phyloP scores from a whole-genome alignment of 176 grass and related monocot genomes.

The Oryza longistaminata region DNA sequence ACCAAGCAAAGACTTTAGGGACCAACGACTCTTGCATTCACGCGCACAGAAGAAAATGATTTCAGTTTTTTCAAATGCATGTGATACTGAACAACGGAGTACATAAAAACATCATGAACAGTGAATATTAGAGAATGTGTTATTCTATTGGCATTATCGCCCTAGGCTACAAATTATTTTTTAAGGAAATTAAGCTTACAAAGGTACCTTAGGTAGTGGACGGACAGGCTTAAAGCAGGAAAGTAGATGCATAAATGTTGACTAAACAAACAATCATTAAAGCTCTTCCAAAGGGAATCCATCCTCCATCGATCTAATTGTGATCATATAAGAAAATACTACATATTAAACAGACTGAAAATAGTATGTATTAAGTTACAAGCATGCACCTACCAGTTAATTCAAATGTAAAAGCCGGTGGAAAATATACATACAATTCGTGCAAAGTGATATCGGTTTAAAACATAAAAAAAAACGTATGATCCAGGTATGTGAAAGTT shows the following conservation, averaged over 20 bases:
- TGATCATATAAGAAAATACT: not conserved
- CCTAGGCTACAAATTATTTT: not conserved
- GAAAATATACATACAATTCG: too few relatives aligned
- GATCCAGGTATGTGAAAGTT: too few relatives aligned
- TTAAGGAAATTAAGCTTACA: not conserved
- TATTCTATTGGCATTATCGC: not conserved
- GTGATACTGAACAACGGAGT: not conserved
- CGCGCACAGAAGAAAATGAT: not conserved
- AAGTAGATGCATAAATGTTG: not conserved
- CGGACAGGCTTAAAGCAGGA: not conserved
- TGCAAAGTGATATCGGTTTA: too few relatives aligned
- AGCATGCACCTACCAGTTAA: too few relatives aligned
- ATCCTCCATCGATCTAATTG: not conserved
- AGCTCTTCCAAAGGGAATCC: not conserved
- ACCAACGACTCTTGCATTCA: not conserved
- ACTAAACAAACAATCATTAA: conserved; percentile 19
- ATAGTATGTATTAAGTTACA: too few relatives aligned
- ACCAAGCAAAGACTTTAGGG: not conserved
- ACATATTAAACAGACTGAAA: not conserved
- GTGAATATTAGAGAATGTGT: not conserved
- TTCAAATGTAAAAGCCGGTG: too few relatives aligned
- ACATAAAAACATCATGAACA: not conserved
- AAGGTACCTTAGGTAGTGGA: conserved; percentile 4
- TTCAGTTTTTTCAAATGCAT: not conserved
- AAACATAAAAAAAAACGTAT: too few relatives aligned